Percentiles rank a stretch among this genome's conserved stretches.
These are phyloP conservation scores for Coffea canephora DNA, from an alignment of 257 asterid species.

Conservation along the genomic window DNA sequence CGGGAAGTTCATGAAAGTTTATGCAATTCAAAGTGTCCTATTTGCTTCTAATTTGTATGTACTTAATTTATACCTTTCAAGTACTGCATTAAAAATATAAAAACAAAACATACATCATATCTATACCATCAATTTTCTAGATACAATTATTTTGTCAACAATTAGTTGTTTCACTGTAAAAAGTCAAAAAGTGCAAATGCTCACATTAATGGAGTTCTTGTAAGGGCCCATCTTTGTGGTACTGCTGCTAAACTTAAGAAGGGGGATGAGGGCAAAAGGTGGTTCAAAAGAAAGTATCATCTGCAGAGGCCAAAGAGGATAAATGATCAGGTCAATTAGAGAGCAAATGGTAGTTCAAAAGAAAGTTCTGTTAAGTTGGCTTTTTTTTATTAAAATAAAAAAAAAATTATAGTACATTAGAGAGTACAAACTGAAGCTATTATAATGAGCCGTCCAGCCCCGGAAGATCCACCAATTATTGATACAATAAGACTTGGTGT, in stretches of 20 bases:
- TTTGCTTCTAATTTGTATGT: too few relatives aligned
- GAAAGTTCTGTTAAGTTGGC: too few relatives aligned
- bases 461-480: slow-evolving; percentile 78
- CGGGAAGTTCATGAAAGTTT: too few relatives aligned
- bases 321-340: neutral
- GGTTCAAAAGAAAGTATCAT: slow-evolving; percentile 93
- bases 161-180: neutral
- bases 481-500: slow-evolving; percentile 81
- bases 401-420: neutral
- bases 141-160: neutral
- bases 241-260: slow-evolving; percentile 73
- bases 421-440: slow-evolving; percentile 75
- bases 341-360: too few relatives aligned
- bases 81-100: too few relatives aligned
- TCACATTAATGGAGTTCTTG: slow-evolving; percentile 80
- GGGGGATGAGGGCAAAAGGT: slow-evolving; percentile 80
- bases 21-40: too few relatives aligned
- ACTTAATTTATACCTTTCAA: too few relatives aligned
- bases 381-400: neutral
- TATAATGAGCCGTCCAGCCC: slow-evolving; percentile 82
- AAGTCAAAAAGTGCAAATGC: slow-evolving; percentile 12
- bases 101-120: too few relatives aligned
- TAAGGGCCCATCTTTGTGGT: slow-evolving; percentile 83
- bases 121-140: too few relatives aligned
- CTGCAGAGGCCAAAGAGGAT: slow-evolving; percentile 21